Evolutionary conservation across 192 early-diverging fungal species (phyloP), one percentile per base, ranked within the genome.

Genomic region (Umbelopsis ramanniana): DNA sequence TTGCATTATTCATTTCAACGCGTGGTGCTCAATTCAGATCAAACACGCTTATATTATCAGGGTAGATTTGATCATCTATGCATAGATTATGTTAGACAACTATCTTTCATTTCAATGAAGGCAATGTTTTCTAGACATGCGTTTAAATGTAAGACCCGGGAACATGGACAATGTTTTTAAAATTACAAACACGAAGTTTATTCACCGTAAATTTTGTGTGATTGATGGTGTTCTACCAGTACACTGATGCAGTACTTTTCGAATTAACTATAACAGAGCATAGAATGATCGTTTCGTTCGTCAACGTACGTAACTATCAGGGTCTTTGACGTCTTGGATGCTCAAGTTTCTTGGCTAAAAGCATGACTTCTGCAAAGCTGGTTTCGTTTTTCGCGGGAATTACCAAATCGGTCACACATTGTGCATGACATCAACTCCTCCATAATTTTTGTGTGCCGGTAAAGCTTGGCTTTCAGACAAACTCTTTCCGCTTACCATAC

Each of bases 401-500:
- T 35, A 12, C 17, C 15, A 29, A 63, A 63, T 63, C 26, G 57
- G 24, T 50, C 48, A 63, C 33, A 29, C 57, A 37, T 10, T 14
- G 33, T 12, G 57, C 57, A 63, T 63, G 57, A 63, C 57, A 63
- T 63, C 57, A 63, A 63, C 57, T 35, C 29, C 12, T 23, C 23
- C 22, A 15, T 29, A 63, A 63, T 37, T 37, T 63, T 63, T 29
- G 17, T 37, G 57, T 7, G 11, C 19, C 57, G 17, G 26, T n/a
- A 14, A 26, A 19, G 19, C 57, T 63, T 35, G 33, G 29, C 57
- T 35, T 35, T 3, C 57, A 17, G 57, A 29, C 17, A 50, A 37
- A 29, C 23, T 63, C 33, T 19, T 37, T 63, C 29, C 37, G 11
- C 33, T n/a, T 37, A 63, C 57, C 29, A 7, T 63, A 17, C 26